Conservation (phyloP, 176 grass and related monocot species). For the Juncus effusus region DNA sequence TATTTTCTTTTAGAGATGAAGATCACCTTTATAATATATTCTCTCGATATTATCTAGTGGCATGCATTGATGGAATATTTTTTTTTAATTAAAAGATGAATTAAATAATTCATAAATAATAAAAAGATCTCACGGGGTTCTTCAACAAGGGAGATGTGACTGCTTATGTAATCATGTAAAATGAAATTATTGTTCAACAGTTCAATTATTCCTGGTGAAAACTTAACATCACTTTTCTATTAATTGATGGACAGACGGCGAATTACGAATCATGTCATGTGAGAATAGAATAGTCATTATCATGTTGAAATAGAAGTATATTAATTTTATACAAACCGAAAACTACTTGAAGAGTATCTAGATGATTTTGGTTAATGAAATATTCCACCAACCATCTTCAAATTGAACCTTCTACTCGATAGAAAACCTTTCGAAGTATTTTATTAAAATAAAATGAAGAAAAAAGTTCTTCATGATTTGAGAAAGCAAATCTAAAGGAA, state of each 20-base stretch:
- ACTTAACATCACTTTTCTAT: constrained; percentile 35
- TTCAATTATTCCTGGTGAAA: constrained; percentile 51
- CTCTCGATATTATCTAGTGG: no score
- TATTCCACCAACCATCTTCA: constrained; percentile 37
- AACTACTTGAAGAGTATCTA: constrained; percentile 42
- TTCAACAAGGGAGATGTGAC: constrained; percentile 28
- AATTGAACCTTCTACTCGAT: constrained; percentile 22
- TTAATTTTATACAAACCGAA: constrained; percentile 26
- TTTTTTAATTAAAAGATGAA: no score
- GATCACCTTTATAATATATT: no score
- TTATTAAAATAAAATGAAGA: no score
- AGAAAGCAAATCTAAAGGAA: not conserved
- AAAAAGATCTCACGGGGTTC: not conserved
- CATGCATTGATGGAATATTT: no score
- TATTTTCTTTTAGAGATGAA: no score
- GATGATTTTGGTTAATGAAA: constrained; percentile 45
- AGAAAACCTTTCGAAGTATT: no score
- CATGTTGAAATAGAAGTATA: constrained; percentile 40
- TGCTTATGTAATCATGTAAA: constrained; percentile 1
- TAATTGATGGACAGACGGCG: constrained; percentile 21
- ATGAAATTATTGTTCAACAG: not conserved
- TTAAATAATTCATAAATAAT: no score
- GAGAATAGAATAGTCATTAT: constrained; percentile 38
- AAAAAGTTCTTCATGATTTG: no score
- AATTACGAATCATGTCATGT: constrained; percentile 36